Conservation (phyloP, 805 yeast species). For the Wickerhamomyces bovis region DNA sequence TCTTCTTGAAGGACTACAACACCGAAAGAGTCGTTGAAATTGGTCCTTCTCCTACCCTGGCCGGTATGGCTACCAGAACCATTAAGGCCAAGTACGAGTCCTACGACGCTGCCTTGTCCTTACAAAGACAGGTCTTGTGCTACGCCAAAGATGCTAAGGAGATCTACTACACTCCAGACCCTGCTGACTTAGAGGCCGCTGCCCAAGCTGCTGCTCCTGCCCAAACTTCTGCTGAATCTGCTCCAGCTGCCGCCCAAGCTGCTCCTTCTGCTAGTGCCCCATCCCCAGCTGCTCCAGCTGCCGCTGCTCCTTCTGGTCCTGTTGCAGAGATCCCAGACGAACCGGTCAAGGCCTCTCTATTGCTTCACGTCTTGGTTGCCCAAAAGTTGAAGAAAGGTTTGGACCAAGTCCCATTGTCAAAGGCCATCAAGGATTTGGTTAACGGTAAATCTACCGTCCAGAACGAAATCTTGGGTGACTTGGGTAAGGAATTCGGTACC, state of each 20-base stretch:
- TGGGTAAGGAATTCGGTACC: conserved; percentile 96
- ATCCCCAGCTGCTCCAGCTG: conserved; percentile 68
- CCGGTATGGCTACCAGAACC: conserved; percentile 98
- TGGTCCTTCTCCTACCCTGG: conserved; percentile 97
- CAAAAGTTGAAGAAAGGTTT: conserved; percentile 90
- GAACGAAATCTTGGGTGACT: conserved; percentile 96
- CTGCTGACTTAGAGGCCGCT: conserved; percentile 37
- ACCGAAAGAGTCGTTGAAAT: conserved; percentile 97
- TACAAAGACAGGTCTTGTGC: conserved; percentile 88
- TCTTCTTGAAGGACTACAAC: conserved; percentile 86
- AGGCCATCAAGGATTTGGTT: conserved; percentile 94
- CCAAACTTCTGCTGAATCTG: conserved; percentile 50
- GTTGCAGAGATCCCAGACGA: conserved; percentile 83
- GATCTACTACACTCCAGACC: conserved; percentile 89
- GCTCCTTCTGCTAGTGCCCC: conserved; percentile 54
- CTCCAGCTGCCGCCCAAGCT: conserved; percentile 53
- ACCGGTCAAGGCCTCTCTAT: conserved; percentile 77
- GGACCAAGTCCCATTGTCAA: conserved; percentile 78
- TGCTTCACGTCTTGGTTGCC: conserved; percentile 87
- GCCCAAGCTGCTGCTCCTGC: conserved; percentile 24
- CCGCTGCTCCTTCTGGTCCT: conserved; percentile 72
- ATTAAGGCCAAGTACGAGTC: conserved; percentile 90
- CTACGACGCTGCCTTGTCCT: conserved; percentile 88
- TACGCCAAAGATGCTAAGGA: conserved; percentile 95
- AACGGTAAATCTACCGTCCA: conserved; percentile 99